Evolutionary conservation across 129 eudicot genomes (phyloP), one percentile per base, ranked within the genome.

Genomic region (Flaveria robusta): DNA sequence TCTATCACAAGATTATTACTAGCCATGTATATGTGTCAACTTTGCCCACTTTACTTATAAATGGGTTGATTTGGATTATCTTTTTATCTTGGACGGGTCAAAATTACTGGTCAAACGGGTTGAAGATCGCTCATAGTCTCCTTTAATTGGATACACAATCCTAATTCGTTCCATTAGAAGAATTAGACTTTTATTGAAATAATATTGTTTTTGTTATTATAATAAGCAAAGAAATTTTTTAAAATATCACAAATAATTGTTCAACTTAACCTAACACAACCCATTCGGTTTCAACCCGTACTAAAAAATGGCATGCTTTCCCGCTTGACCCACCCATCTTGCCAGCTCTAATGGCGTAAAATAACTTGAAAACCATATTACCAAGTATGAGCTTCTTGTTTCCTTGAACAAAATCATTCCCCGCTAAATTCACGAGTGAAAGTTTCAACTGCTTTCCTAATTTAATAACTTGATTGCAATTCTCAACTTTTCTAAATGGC

Each of bases 401-500:
- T 81, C 99, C 99, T 83, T 91, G 96, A 20, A 94, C 99, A 73
- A 94, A 85, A 78, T 94, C 97, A 84, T 94, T 86, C 22, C 99
- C 99, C 19, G 88, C 99, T 42, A 91, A 89, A 79, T 94, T 94
- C 26, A 94, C 97, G 1, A 94, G 81, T 22, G 97, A 94, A 64
- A 94, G 84, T 45, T 86, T 94, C 74, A 94, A 81, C 72, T 87
- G 87, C 89, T 82, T 94, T 84, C 97, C 99, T 14, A 94, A 83
- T 78, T 72, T 82, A 65, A 94, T 85, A 52, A 89, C 96, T 87
- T 94, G 99, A 80, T 94, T 94, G 93, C 97, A 91, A n/a, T 94
- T 94, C 83, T 94, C 99, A 7, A 94, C 97, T 89, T 94, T 94
- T 58, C 97, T 87, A 67, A 94, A 94, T 6, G 99, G 99, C 99